Percentiles rank a stretch among this genome's conserved stretches.
phyloP scores from a whole-genome alignment of 1,284 basidiomycete species.

The Naganishia sp. region DNA sequence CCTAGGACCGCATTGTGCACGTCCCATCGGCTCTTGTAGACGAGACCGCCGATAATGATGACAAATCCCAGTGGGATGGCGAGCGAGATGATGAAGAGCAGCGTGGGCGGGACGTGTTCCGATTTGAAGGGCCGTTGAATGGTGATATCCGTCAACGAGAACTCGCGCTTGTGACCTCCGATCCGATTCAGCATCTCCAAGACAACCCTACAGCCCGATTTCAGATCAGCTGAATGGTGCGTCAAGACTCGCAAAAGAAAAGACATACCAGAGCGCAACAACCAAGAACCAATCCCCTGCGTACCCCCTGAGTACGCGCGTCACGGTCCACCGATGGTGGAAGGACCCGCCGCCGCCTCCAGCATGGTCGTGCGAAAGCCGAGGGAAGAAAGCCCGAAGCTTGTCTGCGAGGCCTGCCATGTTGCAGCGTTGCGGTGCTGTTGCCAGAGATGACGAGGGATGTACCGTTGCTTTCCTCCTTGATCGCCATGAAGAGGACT shows the following conservation, averaged over 20 bases:
- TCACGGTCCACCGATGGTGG: conserved; percentile 36
- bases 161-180: conserved; percentile 78
- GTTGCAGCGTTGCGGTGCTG: conserved; percentile 3
- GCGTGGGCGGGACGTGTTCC: conserved; percentile 77
- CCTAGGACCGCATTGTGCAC: conserved; percentile 79
- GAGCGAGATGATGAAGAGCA: conserved; percentile 68
- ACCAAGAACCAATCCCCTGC: conserved; percentile 64
- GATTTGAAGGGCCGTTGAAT: conserved; percentile 67
- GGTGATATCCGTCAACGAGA: conserved; percentile 78
- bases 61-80: conserved; percentile 69
- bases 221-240: conserved; percentile 2
- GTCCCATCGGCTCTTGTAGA: conserved; percentile 82
- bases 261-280: conserved; percentile 66
- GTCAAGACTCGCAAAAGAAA: conserved; percentile 7
- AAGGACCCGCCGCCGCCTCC: neutral
- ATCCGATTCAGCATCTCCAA: conserved; percentile 71
- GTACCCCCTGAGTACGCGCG: conserved; percentile 42
- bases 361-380: conserved; percentile 3
- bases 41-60: conserved; percentile 66
- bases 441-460: too few species aligned
- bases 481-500: too few species aligned
- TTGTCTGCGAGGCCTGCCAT: conserved; percentile 42
- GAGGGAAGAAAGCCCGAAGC: conserved; percentile 45
- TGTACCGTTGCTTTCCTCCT: too few species aligned
- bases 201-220: conserved; percentile 57